Conservation (phyloP, 805 yeast genomes). For the Starmerella bombi region DNA sequence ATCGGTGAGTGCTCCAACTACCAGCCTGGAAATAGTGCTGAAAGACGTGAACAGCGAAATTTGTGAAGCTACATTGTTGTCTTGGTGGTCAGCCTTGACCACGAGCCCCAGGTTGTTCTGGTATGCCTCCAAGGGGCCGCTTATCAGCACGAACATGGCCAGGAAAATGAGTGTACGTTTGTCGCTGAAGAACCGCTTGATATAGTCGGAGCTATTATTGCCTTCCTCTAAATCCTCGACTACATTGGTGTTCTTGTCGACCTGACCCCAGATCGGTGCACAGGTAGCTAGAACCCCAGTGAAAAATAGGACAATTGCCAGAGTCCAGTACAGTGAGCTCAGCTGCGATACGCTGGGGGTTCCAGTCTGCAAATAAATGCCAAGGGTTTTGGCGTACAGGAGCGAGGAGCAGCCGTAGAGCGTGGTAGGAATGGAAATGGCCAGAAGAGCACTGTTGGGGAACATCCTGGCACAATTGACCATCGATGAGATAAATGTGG, state of each 20-base stretch:
- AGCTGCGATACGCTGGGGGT: background rate
- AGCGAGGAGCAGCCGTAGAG: slow-evolving; percentile 76
- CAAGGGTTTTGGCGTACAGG: slow-evolving; percentile 48
- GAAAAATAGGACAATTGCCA: slow-evolving; percentile 20
- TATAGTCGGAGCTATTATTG: slow-evolving; percentile 12
- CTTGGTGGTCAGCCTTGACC: slow-evolving; percentile 28
- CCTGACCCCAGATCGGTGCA: slow-evolving; percentile 19
- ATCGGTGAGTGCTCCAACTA: slow-evolving; percentile 60
- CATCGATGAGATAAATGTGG: slow-evolving; percentile 28
- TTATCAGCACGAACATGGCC: slow-evolving; percentile 45
- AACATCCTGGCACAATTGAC: slow-evolving; percentile 77
- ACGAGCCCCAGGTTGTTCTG: slow-evolving; percentile 73
- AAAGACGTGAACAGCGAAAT: slow-evolving; percentile 50
- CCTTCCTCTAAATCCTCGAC: background rate
- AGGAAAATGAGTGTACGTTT: slow-evolving; percentile 43
- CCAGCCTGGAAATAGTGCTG: slow-evolving; percentile 58
- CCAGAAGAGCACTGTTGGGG: slow-evolving; percentile 60
- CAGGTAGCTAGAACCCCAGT: slow-evolving; percentile 21
- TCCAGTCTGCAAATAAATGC: slow-evolving; percentile 2
- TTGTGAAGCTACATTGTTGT: slow-evolving; percentile 24
- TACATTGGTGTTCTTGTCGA: slow-evolving; percentile 6
- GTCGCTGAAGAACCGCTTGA: slow-evolving; percentile 20
- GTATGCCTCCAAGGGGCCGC: slow-evolving; percentile 80
- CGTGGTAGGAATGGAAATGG: slow-evolving; percentile 79
- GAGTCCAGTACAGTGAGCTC: slow-evolving; percentile 11